Conservation (phyloP, 176 grass and related monocot species). For the Zea luxurians region DNA sequence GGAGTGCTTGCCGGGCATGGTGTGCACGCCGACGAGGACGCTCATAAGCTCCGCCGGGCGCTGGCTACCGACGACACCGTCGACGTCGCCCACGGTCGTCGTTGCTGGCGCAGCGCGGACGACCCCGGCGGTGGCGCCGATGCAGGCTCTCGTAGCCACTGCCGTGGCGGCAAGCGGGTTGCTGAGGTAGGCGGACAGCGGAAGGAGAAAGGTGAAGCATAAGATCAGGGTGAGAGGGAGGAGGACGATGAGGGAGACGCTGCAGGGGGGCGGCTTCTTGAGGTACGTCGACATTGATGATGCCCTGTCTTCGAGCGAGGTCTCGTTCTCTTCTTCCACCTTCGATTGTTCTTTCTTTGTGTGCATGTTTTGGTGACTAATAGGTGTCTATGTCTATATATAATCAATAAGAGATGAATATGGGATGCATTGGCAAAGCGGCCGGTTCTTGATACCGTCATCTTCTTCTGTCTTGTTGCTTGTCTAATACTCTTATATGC, state of each 20-base stretch:
- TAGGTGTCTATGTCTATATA: not conserved
- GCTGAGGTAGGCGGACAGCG: constrained; percentile 22
- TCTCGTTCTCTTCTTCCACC: not conserved
- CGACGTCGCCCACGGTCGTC: not conserved
- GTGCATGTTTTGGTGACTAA: not conserved
- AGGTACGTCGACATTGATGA: constrained; percentile 24
- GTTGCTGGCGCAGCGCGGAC: not conserved
- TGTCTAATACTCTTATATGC: not conserved
- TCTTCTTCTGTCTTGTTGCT: not conserved
- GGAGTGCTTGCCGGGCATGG: constrained; percentile 50
- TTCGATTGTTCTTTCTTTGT: not conserved
- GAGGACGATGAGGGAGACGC: constrained; percentile 31
- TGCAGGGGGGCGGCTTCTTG: constrained; percentile 8
- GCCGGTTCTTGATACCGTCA: not conserved
- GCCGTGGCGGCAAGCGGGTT: not conserved
- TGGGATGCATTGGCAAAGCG: not conserved
- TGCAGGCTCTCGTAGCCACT: not conserved
- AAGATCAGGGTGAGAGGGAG: constrained; percentile 42
- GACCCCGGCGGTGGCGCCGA: not conserved
- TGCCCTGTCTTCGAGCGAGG: too few relatives aligned
- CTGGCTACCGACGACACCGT: not conserved
- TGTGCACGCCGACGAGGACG: constrained; percentile 61
- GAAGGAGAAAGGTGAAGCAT: not conserved
- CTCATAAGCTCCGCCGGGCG: constrained; percentile 17
- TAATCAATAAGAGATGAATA: not conserved